Evolutionary conservation across 208 protist genomes (phyloP), one percentile per base, ranked within the genome.

Genomic region (Novymonas esmeraldas): DNA sequence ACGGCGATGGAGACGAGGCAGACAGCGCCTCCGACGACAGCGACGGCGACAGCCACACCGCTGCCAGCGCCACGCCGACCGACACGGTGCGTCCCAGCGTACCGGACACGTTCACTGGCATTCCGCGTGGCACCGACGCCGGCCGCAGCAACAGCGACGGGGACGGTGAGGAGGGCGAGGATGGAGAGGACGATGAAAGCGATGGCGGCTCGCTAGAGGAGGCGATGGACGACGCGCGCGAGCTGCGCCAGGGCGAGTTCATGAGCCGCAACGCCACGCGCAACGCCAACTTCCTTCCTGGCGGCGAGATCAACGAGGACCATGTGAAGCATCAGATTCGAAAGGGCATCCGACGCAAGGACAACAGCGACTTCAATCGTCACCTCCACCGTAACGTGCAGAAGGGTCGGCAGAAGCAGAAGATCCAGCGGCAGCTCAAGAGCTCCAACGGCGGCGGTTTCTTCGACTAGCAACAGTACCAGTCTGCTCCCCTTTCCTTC

Each of bases 331-430:
- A 80, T 22, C 83, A 90, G 49, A 76, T 95, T 38, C 79, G 84
- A 24, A 81, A 80, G 38, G 69, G 73, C 41, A 73, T 93, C 68
- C 76, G 80, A 4, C 70, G 74, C 34, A 73, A 71, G 24, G 82
- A 90, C 51, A 93, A 92, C 76, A 74, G 70, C 20, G 78, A 92
- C 22, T 95, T 95, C 49, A 85, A 95, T 57, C 52, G 66, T 13
- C 50, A 79, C n/a, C 72, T 95, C n/a, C 84, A 93, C 68, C 81
- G 90, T 44, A 95, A 95, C 61, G 70, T 84, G n/a, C 86, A 93
- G 64, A 95, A 95, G 71, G 90, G 90, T 26, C 79, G 87, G 5
- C 77, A 89, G 38, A 95, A 95, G 83, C 77, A 84, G 66, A 85
- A 81, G 61, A 92, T 95, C 46, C 73, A 84, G 34, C 79, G 79